Evolutionary conservation across 2,329 filamentous ascomycete genomes (phyloP).

Genomic region (Madurella mycetomatis): DNA sequence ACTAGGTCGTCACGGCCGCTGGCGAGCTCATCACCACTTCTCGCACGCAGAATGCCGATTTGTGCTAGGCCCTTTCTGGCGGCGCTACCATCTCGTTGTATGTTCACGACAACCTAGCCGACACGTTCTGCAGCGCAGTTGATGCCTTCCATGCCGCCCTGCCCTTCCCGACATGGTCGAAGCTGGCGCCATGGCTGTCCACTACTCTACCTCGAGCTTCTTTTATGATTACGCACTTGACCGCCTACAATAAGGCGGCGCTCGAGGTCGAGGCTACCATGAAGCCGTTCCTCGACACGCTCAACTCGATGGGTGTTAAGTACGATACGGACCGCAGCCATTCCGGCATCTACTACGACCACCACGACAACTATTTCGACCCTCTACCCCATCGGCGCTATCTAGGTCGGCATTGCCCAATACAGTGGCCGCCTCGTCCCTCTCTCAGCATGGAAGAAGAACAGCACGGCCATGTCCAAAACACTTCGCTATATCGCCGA

Average conservation of each 20-base stretch:
- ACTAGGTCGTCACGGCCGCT: conserved; percentile 44
- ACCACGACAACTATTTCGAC: conserved; percentile 40
- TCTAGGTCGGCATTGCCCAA: conserved; percentile 48
- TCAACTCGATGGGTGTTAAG: conserved; percentile 35
- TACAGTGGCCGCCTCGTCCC: conserved; percentile 43
- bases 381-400: conserved; percentile 40
- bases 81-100: conserved; percentile 29
- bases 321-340: conserved; percentile 17
- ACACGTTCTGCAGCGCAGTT: conserved; percentile 52
- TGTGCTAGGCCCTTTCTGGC: conserved; percentile 47
- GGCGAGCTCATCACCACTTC: conserved; percentile 40
- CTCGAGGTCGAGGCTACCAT: conserved; percentile 42
- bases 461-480: conserved; percentile 20
- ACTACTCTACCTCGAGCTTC: conserved; percentile 34
- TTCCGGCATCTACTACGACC: conserved; percentile 36
- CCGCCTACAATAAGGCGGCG: conserved; percentile 42
- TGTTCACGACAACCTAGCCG: conserved; percentile 37
- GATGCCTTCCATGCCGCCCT: conserved; percentile 45
- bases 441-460: conserved; percentile 29
- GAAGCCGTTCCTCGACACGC: conserved; percentile 39
- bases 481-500: conserved; percentile 31
- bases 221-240: conserved; percentile 46
- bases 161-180: conserved; percentile 46
- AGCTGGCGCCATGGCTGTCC: conserved; percentile 40
- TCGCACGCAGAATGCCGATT: conserved; percentile 38